Percentiles rank a stretch among this genome's conserved stretches.
phyloP scores from a whole-genome alignment of 1,284 basidiomycete species.

The Ustilago shanxiensis region DNA sequence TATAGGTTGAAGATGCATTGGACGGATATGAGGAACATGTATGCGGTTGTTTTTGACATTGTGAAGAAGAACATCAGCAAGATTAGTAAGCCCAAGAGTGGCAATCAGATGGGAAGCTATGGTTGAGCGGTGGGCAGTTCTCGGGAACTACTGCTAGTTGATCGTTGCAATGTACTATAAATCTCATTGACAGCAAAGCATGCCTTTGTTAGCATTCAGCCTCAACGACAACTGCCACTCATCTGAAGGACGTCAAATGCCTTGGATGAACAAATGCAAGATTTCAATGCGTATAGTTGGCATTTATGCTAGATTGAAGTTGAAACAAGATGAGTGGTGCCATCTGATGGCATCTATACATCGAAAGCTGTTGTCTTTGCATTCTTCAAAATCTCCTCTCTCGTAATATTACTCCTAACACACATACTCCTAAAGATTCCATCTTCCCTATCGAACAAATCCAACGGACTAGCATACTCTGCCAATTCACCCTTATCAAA shows the following conservation, averaged over 20 bases:
- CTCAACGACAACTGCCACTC: too few relatives aligned
- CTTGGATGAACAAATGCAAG: too few relatives aligned
- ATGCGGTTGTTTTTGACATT: conserved; percentile 50
- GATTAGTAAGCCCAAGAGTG: conserved; percentile 55
- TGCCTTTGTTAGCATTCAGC: too few relatives aligned
- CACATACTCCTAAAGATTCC: conserved; percentile 80
- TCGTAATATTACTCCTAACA: conserved; percentile 78
- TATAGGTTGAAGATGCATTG: conserved; percentile 50
- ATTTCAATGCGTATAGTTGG: too few relatives aligned
- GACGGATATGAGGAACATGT: conserved; percentile 52
- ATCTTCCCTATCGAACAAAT: conserved; percentile 74
- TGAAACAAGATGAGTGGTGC: too few relatives aligned
- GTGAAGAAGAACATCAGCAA: conserved; percentile 52
- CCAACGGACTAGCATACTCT: conserved; percentile 79
- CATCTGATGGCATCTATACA: neutral
- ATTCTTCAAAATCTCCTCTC: conserved; percentile 71
- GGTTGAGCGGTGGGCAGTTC: conserved; percentile 11
- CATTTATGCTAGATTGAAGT: too few relatives aligned
- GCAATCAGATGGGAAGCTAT: conserved; percentile 54
- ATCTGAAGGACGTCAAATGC: too few relatives aligned
- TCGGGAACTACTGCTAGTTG: too few relatives aligned
- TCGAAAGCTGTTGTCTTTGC: conserved; percentile 12
- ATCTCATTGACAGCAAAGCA: too few relatives aligned
- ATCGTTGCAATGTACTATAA: too few relatives aligned
- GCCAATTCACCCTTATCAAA: conserved; percentile 80